These are phyloP conservation scores for Botrytis pseudocinerea DNA, from an alignment of 2,329 filamentous ascomycete species.

Conservation along the genomic window DNA sequence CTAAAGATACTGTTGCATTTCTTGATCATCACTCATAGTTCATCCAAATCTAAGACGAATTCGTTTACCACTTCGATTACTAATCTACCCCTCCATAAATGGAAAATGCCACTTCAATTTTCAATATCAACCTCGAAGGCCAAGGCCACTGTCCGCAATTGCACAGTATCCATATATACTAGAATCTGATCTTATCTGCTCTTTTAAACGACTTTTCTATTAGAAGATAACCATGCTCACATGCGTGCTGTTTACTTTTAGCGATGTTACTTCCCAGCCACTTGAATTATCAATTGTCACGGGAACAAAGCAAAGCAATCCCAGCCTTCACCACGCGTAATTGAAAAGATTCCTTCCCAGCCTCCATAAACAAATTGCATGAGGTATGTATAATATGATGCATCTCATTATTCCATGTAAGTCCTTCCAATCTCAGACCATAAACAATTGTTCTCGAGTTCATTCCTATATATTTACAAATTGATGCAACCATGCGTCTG, in stretches of 20 bases:
- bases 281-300: slow-evolving; percentile 24
- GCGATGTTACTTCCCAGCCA: slow-evolving; percentile 25
- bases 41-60: background rate
- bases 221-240: background rate
- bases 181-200: background rate
- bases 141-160: background rate
- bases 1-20: background rate
- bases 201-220: background rate
- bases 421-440: slow-evolving; percentile 22
- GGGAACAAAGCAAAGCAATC: slow-evolving; percentile 24
- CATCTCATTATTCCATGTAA: slow-evolving; percentile 25
- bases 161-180: background rate
- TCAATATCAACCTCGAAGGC: background rate
- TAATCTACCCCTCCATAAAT: background rate
- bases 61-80: background rate
- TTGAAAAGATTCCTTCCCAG: slow-evolving; percentile 26
- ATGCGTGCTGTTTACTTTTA: background rate
- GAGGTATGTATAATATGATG: slow-evolving; percentile 34
- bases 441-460: slow-evolving; percentile 6
- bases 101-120: background rate
- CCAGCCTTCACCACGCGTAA: slow-evolving; percentile 30
- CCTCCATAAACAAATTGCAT: slow-evolving; percentile 30
- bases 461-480: slow-evolving; percentile 4
- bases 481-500: slow-evolving; percentile 34
- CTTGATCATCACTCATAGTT: background rate